Conservation (phyloP, 257 asterid genomes). For the Fraxinus anomala region DNA sequence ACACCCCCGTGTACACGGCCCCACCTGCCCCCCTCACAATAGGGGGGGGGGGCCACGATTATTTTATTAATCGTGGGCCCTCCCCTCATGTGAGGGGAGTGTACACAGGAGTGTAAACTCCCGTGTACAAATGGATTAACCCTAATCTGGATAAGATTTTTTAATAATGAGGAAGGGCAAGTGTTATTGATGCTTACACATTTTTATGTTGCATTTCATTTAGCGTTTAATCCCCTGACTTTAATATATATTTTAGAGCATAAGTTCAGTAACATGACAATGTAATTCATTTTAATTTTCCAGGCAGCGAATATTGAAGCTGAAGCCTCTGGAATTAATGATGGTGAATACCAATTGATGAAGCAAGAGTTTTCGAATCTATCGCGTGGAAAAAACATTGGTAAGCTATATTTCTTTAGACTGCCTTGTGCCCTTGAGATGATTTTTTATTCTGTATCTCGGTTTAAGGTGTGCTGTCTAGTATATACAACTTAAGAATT, state of each 20-base stretch:
- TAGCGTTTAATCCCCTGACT: background rate
- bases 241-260: background rate
- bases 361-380: conserved; percentile 60
- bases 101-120: too few relatives aligned
- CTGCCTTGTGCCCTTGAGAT: conserved; percentile 9
- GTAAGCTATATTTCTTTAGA: conserved; percentile 39
- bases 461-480: background rate
- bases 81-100: too few relatives aligned
- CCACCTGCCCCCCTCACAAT: too few relatives aligned
- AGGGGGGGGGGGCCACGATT: too few relatives aligned
- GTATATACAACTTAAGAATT: background rate
- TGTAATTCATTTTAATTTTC: conserved; percentile 28
- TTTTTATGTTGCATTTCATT: background rate
- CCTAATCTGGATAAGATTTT: background rate
- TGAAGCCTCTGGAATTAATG: conserved; percentile 72
- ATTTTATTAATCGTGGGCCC: too few relatives aligned
- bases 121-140: too few relatives aligned
- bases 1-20: too few relatives aligned
- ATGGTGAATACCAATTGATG: conserved; percentile 69
- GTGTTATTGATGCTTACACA: too few relatives aligned
- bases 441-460: background rate
- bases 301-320: conserved; percentile 79
- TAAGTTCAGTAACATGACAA: background rate
- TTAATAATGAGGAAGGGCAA: background rate
- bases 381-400: conserved; percentile 63